These are phyloP conservation scores for Hibiscus trionum DNA, from an alignment of 345 rosid species.

Conservation along the genomic window DNA sequence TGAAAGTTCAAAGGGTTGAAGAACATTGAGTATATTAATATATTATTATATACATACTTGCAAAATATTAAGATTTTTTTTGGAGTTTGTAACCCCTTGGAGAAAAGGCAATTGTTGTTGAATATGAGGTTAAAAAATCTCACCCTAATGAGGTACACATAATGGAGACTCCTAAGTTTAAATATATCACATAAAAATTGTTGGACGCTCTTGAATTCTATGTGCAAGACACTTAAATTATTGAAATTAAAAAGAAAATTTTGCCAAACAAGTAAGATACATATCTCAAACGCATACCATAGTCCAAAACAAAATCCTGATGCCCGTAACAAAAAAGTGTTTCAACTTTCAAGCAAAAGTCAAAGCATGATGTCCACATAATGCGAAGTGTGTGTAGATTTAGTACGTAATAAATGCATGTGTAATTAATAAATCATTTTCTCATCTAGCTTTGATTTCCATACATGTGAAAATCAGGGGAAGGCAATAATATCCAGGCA, in stretches of 20 bases:
- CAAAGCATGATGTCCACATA: neutral
- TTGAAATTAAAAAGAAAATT: neutral
- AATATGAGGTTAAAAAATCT: neutral
- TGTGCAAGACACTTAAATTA: neutral
- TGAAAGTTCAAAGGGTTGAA: too few relatives aligned
- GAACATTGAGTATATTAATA: too few relatives aligned
- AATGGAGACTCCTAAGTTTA: neutral
- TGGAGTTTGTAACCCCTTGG: neutral
- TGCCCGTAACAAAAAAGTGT: neutral
- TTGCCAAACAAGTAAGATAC: neutral
- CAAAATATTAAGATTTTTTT: neutral
- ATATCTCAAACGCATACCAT: neutral
- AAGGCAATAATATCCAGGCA: neutral
- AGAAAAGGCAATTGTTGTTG: neutral
- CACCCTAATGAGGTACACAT: neutral
- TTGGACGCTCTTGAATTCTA: neutral
- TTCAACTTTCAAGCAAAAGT: neutral
- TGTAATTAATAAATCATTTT: neutral
- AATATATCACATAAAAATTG: neutral
- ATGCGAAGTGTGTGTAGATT: neutral
- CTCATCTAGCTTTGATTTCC: neutral
- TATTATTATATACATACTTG: too few relatives aligned
- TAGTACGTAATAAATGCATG: too few relatives aligned
- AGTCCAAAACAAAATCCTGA: neutral
- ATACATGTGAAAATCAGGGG: neutral